A percentile compares a stretch with the other conserved stretches of the same genome.
Evolutionary conservation across 2,329 filamentous ascomycete genomes (phyloP).

Genomic region (Trichoderma sp.): DNA sequence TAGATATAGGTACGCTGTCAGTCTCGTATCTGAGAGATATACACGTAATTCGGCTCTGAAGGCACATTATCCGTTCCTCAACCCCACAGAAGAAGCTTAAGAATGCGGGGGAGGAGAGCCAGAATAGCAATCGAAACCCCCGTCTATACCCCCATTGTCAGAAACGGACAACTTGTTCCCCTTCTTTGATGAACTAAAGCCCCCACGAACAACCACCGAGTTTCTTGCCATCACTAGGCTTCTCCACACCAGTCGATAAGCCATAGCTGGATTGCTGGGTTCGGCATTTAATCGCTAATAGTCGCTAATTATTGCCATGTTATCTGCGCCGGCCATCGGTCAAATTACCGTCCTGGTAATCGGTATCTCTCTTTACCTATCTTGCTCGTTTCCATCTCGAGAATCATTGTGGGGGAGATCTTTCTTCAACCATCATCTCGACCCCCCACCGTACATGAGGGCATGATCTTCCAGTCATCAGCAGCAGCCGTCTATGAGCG

Average conservation of each 20-base stretch:
- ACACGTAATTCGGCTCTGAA: neutral
- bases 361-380: neutral
- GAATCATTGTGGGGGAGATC: neutral
- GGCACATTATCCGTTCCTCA: neutral
- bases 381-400: neutral
- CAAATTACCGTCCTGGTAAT: neutral
- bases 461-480: neutral
- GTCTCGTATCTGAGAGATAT: neutral
- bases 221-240: neutral
- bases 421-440: neutral
- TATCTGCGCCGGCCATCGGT: neutral
- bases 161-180: neutral
- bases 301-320: slow-evolving; percentile 4
- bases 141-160: neutral
- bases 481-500: neutral
- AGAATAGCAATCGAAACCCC: neutral
- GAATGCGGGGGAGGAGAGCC: slow-evolving; percentile 6
- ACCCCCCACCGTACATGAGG: slow-evolving; percentile 2
- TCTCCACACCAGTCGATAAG: neutral
- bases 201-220: neutral
- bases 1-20: no score
- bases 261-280: neutral
- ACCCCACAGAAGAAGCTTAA: slow-evolving; percentile 8
- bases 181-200: neutral
- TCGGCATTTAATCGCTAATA: neutral